These are phyloP conservation scores for Mariannaea elegans DNA, from an alignment of 2,329 filamentous ascomycete genomes.

Conservation along the genomic window DNA sequence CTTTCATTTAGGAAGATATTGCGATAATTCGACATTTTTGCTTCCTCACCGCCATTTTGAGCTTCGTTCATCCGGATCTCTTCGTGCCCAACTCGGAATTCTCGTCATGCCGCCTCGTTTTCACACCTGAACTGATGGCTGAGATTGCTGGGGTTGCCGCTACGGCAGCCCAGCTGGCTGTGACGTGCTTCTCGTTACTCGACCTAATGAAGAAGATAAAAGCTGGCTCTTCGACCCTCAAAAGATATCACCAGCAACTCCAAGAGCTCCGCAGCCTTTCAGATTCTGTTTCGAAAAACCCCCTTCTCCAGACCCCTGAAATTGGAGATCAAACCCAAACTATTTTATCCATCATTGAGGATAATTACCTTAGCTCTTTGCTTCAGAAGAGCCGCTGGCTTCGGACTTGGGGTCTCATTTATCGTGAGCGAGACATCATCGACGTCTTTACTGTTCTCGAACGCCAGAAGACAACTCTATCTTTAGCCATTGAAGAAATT, in stretches of 20 bases:
- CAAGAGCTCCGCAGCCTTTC: conserved; percentile 32
- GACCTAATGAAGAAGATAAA: conserved; percentile 36
- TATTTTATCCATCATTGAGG: conserved; percentile 22
- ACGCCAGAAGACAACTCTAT: conserved; percentile 27
- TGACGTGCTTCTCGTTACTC: conserved; percentile 24
- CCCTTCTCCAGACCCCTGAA: conserved; percentile 34
- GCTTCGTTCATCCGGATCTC: no score
- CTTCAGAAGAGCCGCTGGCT: not conserved
- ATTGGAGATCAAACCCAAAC: conserved; percentile 23
- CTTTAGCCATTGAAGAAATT: conserved; percentile 22
- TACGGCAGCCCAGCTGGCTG: conserved; percentile 28
- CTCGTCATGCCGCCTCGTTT: conserved; percentile 7
- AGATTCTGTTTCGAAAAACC: conserved; percentile 28
- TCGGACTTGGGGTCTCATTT: not conserved
- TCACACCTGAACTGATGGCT: conserved; percentile 25
- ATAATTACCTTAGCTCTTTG: conserved; percentile 18
- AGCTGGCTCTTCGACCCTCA: conserved; percentile 24
- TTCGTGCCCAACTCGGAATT: not conserved
- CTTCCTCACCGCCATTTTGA: conserved; percentile 19
- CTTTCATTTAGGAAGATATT: no score
- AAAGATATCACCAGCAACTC: conserved; percentile 33
- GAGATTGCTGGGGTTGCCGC: conserved; percentile 35
- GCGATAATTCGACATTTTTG: not conserved
- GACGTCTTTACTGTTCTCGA: conserved; percentile 29
- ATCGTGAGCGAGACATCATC: conserved; percentile 25